Percentiles rank a stretch among this genome's conserved stretches.
phyloP scores from a whole-genome alignment of 106 monocot species.

The Platanthera guangdongensis region DNA sequence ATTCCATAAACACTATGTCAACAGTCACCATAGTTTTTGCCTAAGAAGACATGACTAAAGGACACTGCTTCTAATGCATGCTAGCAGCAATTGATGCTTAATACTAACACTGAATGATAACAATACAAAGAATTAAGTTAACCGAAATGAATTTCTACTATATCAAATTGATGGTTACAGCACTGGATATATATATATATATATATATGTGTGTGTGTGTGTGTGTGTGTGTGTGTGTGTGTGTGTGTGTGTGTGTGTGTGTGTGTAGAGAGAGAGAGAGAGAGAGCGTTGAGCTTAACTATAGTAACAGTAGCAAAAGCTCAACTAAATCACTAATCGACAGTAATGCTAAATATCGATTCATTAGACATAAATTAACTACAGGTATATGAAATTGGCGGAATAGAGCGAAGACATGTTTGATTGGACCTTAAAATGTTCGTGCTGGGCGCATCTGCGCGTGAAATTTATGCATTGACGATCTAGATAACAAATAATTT shows the following conservation, averaged over 20 bases:
- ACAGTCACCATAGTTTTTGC: background rate
- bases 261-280: too few species aligned
- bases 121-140: background rate
- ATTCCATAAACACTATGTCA: background rate
- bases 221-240: too few species aligned
- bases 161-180: background rate
- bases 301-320: background rate
- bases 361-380: background rate
- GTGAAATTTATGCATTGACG: background rate
- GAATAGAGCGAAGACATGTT: too few species aligned
- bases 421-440: background rate
- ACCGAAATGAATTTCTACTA: background rate
- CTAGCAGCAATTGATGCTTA: background rate
- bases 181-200: too few species aligned
- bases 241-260: too few species aligned
- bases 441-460: background rate
- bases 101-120: background rate
- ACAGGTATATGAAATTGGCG: background rate
- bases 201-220: too few species aligned
- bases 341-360: background rate
- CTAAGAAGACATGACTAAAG: background rate
- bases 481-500: background rate
- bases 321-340: background rate
- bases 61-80: background rate
- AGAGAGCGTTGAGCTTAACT: background rate